Evolutionary conservation across 1,139 yeast genomes (phyloP).

Genomic region (Nakaseomyces uthaithaninus): DNA sequence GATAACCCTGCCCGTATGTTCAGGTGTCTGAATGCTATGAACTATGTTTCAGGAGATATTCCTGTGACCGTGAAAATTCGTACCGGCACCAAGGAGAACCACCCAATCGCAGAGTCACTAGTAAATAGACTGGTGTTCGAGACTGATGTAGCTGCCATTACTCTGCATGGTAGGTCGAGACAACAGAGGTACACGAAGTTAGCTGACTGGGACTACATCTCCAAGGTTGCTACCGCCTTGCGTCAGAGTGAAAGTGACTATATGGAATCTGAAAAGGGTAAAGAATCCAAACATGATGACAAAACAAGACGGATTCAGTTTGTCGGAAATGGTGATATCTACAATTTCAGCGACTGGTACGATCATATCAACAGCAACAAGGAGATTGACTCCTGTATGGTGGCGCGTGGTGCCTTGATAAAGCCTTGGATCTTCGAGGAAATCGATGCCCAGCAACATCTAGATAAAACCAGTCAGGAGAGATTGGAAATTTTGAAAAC

Average conservation of each 20-base stretch:
- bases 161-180: slow-evolving; percentile 91
- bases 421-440: slow-evolving; percentile 99
- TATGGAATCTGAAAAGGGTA: slow-evolving; percentile 47
- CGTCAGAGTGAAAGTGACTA: slow-evolving; percentile 42
- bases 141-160: slow-evolving; percentile 81
- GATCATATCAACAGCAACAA: slow-evolving; percentile 48
- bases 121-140: slow-evolving; percentile 65
- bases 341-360: slow-evolving; percentile 83
- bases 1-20: slow-evolving; percentile 80
- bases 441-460: slow-evolving; percentile 75
- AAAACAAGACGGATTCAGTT: slow-evolving; percentile 45
- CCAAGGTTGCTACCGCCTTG: slow-evolving; percentile 62
- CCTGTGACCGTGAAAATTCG: slow-evolving; percentile 90
- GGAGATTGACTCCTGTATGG: slow-evolving; percentile 90
- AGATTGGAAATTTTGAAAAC: slow-evolving; percentile 65
- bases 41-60: slow-evolving; percentile 74
- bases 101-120: slow-evolving; percentile 75
- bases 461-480: slow-evolving; percentile 86
- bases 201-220: slow-evolving; percentile 90
- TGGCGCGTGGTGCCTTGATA: slow-evolving; percentile 94
- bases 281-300: slow-evolving; percentile 34
- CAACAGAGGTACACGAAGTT: slow-evolving; percentile 87
- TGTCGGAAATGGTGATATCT: slow-evolving; percentile 92
- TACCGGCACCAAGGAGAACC: slow-evolving; percentile 79
- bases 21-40: slow-evolving; percentile 81